Evolutionary conservation across 768 basidiomycete genomes (phyloP).

Genomic region (Hygrocybe punicea): DNA sequence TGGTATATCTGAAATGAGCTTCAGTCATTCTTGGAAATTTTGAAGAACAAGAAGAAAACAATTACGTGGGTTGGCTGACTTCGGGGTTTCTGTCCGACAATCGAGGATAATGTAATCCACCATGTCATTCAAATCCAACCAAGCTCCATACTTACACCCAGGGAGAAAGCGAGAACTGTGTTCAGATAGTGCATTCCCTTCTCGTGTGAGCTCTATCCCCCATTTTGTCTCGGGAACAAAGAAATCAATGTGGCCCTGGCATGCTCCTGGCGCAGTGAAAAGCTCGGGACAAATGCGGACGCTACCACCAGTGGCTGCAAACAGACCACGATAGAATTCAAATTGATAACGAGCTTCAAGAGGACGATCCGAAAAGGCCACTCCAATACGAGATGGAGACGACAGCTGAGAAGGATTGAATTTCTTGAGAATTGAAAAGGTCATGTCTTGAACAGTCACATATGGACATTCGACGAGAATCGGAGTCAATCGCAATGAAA

Average conservation of each 20-base stretch:
- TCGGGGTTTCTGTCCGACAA: too few species aligned
- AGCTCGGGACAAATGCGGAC: slow-evolving; percentile 6
- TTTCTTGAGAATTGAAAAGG: background rate
- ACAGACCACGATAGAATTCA: slow-evolving; percentile 12
- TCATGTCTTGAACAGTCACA: background rate
- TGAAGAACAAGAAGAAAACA: too few species aligned
- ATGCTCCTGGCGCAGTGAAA: background rate
- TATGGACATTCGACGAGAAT: background rate
- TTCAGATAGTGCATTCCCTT: background rate
- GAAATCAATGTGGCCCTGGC: slow-evolving; percentile 14
- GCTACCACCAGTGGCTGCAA: slow-evolving; percentile 3
- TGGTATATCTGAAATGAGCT: background rate
- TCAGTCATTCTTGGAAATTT: too few species aligned
- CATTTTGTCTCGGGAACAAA: slow-evolving; percentile 15
- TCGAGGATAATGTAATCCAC: too few species aligned
- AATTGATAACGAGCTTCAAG: slow-evolving; percentile 13
- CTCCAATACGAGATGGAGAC: background rate
- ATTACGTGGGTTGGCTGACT: too few species aligned
- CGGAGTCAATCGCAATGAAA: slow-evolving; percentile 1
- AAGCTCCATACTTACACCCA: too few species aligned
- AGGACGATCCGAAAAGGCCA: slow-evolving; percentile 3
- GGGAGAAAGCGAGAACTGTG: too few species aligned
- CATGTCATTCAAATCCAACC: too few species aligned
- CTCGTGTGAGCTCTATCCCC: slow-evolving; percentile 16
- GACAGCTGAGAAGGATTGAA: slow-evolving; percentile 9